These are phyloP conservation scores for Tolypocladium paradoxum DNA, from an alignment of 2,329 filamentous ascomycete species.

Conservation along the genomic window DNA sequence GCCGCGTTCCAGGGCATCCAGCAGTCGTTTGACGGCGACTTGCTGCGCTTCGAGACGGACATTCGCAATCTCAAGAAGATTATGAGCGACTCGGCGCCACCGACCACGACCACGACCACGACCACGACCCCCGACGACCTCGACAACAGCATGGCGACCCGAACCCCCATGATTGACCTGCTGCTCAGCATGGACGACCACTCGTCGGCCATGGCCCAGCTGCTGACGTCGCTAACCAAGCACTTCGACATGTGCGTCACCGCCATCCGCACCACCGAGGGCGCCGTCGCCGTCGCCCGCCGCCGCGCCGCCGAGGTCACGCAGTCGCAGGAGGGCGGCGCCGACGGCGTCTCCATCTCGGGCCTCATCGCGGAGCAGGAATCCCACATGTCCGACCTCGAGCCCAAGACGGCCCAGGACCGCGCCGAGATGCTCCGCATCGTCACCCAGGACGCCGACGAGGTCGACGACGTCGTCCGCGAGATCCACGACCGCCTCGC, in stretches of 20 bases:
- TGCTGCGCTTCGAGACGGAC: slow-evolving; percentile 65
- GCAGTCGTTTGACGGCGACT: slow-evolving; percentile 64
- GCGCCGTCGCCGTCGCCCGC: slow-evolving; percentile 58
- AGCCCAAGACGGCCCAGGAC: slow-evolving; percentile 66
- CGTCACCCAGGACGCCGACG: slow-evolving; percentile 58
- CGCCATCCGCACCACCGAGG: slow-evolving; percentile 82
- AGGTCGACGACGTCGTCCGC: slow-evolving; percentile 55
- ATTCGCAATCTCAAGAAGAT: slow-evolving; percentile 53
- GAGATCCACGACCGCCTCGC: slow-evolving; percentile 66
- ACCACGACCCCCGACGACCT: slow-evolving; percentile 15
- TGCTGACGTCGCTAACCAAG: slow-evolving; percentile 67
- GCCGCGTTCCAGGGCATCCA: slow-evolving; percentile 40
- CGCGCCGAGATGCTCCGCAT: slow-evolving; percentile 75
- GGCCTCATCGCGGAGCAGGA: slow-evolving; percentile 53
- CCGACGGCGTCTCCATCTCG: slow-evolving; percentile 49
- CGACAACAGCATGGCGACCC: slow-evolving; percentile 16
- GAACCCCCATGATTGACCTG: slow-evolving; percentile 36
- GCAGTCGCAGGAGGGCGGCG: slow-evolving; percentile 27
- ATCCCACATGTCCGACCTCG: slow-evolving; percentile 39
- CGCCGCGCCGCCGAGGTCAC: slow-evolving; percentile 56
- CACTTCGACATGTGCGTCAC: slow-evolving; percentile 93
- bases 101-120: neutral
- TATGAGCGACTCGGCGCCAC: slow-evolving; percentile 27
- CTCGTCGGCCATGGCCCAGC: slow-evolving; percentile 71
- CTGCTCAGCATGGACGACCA: slow-evolving; percentile 58